Evolutionary conservation across 2,329 filamentous ascomycete genomes (phyloP).

Genomic region (Pseudocercospora musae): DNA sequence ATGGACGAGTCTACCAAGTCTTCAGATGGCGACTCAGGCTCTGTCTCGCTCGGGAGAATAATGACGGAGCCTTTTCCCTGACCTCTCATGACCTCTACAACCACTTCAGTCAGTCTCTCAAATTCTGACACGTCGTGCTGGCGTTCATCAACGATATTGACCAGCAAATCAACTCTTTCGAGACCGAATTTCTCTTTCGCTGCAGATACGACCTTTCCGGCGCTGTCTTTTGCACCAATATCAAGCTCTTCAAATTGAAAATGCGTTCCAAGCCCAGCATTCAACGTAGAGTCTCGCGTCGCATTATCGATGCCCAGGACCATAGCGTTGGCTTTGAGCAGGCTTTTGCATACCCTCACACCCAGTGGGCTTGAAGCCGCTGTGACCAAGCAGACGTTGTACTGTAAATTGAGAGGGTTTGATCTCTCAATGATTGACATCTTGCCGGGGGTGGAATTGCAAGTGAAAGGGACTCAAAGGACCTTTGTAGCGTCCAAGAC

Average conservation of each 20-base stretch:
- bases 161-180: constrained; percentile 19
- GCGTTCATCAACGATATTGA: constrained; percentile 13
- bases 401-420: constrained; percentile 23
- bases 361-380: constrained; percentile 20
- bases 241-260: constrained; percentile 23
- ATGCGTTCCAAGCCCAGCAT: constrained; percentile 23
- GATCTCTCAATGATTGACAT: constrained; percentile 24
- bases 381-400: constrained; percentile 23
- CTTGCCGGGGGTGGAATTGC: background rate
- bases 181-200: constrained; percentile 21
- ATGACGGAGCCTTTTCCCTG: constrained; percentile 18
- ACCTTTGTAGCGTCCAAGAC: background rate
- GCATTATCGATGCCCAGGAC: constrained; percentile 23
- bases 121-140: constrained; percentile 2
- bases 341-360: constrained; percentile 22
- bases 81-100: constrained; percentile 14
- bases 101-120: constrained; percentile 2
- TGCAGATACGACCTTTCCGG: constrained; percentile 11
- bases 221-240: background rate
- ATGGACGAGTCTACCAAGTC: background rate
- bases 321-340: constrained; percentile 26
- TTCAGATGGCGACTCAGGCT: background rate
- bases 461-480: background rate
- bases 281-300: constrained; percentile 17
- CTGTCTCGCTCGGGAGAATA: constrained; percentile 7